These are phyloP conservation scores for Zymoseptoria ardabiliae DNA, from an alignment of 2,329 filamentous ascomycete species.

Conservation along the genomic window DNA sequence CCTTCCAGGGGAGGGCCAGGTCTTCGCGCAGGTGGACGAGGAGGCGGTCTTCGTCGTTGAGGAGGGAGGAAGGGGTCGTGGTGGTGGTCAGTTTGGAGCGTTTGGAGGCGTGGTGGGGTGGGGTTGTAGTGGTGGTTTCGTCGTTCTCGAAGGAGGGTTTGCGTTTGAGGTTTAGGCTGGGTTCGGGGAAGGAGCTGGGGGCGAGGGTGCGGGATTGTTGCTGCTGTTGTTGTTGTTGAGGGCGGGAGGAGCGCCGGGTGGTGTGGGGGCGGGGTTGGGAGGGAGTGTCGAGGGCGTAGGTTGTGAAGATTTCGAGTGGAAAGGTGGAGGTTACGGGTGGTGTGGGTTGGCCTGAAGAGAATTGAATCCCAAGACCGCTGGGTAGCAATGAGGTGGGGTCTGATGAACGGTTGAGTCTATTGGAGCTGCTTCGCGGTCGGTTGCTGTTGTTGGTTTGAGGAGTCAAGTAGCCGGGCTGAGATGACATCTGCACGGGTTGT, in stretches of 20 bases:
- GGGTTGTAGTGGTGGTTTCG: constrained; percentile 28
- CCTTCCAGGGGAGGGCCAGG: constrained; percentile 48
- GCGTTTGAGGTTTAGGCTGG: constrained; percentile 33
- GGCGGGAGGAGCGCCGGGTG: constrained; percentile 21
- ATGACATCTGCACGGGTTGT: constrained; percentile 20
- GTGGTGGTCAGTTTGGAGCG: constrained; percentile 36
- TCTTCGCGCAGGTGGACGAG: constrained; percentile 47
- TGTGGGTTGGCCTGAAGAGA: constrained; percentile 25
- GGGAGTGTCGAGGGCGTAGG: constrained; percentile 20
- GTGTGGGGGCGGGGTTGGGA: constrained; percentile 11
- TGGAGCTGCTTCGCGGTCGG: constrained; percentile 16
- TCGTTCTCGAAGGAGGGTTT: constrained; percentile 23
- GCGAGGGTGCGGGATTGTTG: constrained; percentile 33
- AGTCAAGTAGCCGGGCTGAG: neutral
- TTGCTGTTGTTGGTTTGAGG: neutral
- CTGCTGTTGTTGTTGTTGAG: constrained; percentile 30
- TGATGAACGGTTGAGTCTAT: constrained; percentile 34
- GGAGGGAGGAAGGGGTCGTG: constrained; percentile 34
- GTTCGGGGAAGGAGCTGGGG: constrained; percentile 39
- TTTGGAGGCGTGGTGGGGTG: constrained; percentile 25
- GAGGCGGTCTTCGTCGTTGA: constrained; percentile 43
- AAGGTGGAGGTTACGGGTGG: constrained; percentile 27
- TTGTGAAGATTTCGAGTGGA: constrained; percentile 28
- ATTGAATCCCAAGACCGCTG: constrained; percentile 36
- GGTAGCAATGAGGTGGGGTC: constrained; percentile 34